Conservation (phyloP, 2,329 filamentous ascomycete species). For the Alternaria novae-zelandiae region DNA sequence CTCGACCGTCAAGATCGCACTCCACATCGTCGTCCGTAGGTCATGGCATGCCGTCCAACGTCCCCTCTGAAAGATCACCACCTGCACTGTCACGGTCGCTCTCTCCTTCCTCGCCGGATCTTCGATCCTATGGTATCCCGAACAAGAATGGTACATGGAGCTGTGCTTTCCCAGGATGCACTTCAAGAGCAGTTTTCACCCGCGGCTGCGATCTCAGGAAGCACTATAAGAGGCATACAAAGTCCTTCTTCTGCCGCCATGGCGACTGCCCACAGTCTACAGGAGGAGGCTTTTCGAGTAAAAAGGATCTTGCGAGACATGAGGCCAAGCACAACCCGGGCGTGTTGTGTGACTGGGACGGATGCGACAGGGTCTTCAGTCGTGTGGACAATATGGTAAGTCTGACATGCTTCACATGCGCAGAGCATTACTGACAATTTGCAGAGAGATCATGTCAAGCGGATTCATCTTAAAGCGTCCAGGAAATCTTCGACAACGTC, state of each 20-base stretch:
- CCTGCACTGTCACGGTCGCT: slow-evolving; percentile 45
- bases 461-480: slow-evolving; percentile 48
- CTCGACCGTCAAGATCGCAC: slow-evolving; percentile 42
- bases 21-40: slow-evolving; percentile 42
- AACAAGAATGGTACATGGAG: slow-evolving; percentile 61
- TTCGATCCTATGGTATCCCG: slow-evolving; percentile 51
- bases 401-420: not conserved
- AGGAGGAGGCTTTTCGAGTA: slow-evolving; percentile 66
- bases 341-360: slow-evolving; percentile 65
- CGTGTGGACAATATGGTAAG: slow-evolving; percentile 67
- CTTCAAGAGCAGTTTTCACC: slow-evolving; percentile 64
- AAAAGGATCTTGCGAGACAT: slow-evolving; percentile 67
- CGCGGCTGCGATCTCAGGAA: slow-evolving; percentile 68
- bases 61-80: slow-evolving; percentile 37
- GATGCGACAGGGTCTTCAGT: slow-evolving; percentile 65
- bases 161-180: slow-evolving; percentile 65
- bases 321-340: slow-evolving; percentile 68
- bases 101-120: slow-evolving; percentile 49
- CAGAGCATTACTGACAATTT: slow-evolving; percentile 21
- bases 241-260: slow-evolving; percentile 66
- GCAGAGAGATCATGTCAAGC: slow-evolving; percentile 50
- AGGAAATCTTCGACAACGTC: slow-evolving; percentile 32
- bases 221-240: slow-evolving; percentile 68
- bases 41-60: slow-evolving; percentile 34
- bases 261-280: slow-evolving; percentile 63